Base-by-base conservation (phyloP, 192 early-diverging fungal genomes). In the Tieghemiomyces parasiticus region DNA sequence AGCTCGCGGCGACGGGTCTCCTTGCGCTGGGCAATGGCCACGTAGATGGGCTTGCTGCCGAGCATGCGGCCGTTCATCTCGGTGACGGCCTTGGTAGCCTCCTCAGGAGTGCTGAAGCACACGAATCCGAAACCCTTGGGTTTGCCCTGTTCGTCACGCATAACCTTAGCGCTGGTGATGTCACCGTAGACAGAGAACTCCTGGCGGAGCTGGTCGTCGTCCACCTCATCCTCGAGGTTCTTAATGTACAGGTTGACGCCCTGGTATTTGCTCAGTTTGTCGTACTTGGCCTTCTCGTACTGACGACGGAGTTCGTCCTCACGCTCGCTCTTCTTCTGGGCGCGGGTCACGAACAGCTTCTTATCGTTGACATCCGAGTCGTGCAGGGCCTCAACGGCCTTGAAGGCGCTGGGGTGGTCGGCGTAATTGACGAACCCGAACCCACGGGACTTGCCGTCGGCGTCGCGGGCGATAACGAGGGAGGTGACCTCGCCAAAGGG, bases 1-100 rank as follows among this genome's bases (percentile, higher is more conserved):
- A 97, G 86, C 76, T 99, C 93, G 58, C 88, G 87, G 69, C 89
- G 84, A 62, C 96, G 86, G 67, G 87, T 84, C 62, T 99, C 96
- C 78, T 95, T 92, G 74, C 94, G 90, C 78, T 99, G 96, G 64
- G 92, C 93, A 35, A 96, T 80, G 52, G 91, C 94, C 48, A 99
- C 96, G 70, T 97, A 99, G 65, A 99, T 87, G 51, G 96, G 96
- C 81, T 99, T 99, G 75, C 69, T 72, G 62, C 85, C 86, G 59
- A 93, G 72, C 81, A 97, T 91, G 63, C 91, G 86, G 61, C 91
- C 89, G 78, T 97, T 97, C 94, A 97, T 97, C 77, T 97, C 96
- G 59, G 91, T 85, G 46, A 93, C 91, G 59, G 96, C 96, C 81
- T 92, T 93, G 73, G 84, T 93, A 47, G 96, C 94, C 77, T 99